These are phyloP conservation scores for Blastobotrys aristatus DNA, from an alignment of 1,139 yeast genomes.

Conservation along the genomic window DNA sequence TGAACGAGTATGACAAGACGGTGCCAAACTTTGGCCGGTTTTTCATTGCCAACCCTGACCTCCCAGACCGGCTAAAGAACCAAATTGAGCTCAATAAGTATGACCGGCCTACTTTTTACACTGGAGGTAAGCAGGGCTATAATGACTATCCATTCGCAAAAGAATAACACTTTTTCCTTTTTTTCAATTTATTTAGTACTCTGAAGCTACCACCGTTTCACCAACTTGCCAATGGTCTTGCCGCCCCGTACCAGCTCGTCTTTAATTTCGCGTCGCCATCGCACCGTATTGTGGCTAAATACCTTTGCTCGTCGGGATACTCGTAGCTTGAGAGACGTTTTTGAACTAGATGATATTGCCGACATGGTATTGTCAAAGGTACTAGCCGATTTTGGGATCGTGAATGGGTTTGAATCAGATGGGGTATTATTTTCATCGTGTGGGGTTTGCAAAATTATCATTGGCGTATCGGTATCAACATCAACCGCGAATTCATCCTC, in stretches of 20 bases:
- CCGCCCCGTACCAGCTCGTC: not conserved
- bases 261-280: not conserved
- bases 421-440: not conserved
- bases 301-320: not conserved
- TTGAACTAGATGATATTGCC: not conserved
- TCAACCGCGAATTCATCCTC: too few relatives aligned
- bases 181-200: not conserved
- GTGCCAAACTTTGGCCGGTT: slow-evolving; percentile 44
- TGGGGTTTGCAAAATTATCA: not conserved
- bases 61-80: slow-evolving; percentile 38
- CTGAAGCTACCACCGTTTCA: not conserved
- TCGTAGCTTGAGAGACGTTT: not conserved
- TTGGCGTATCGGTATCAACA: not conserved
- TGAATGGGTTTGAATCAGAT: not conserved
- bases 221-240: not conserved
- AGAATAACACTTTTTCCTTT: not conserved
- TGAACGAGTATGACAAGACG: slow-evolving; percentile 37
- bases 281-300: not conserved
- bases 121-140: slow-evolving; percentile 33
- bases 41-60: slow-evolving; percentile 48
- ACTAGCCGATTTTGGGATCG: not conserved
- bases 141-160: slow-evolving; percentile 12
- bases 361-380: not conserved
- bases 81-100: slow-evolving; percentile 32
- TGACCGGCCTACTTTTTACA: slow-evolving; percentile 36